Evolutionary conservation across 139 green algal species (phyloP).

Genomic region (Pseudopediastrum boryanum): DNA sequence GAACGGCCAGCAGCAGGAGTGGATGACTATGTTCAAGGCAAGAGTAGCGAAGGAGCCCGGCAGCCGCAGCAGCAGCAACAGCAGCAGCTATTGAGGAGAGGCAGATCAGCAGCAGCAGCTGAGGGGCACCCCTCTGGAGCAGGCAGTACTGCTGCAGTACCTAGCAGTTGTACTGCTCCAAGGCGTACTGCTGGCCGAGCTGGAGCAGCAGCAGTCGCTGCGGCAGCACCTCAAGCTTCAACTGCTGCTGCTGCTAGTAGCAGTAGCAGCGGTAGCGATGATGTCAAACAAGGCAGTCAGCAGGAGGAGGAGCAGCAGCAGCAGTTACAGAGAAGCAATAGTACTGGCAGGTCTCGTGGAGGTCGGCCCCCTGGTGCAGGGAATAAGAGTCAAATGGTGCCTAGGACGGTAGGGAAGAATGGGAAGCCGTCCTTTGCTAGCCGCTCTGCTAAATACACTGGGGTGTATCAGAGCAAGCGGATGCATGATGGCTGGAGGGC

Average conservation of each 20-base stretch:
- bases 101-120: not conserved
- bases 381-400: constrained; percentile 24
- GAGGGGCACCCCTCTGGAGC: not conserved
- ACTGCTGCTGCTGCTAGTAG: no score
- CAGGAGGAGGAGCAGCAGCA: not conserved
- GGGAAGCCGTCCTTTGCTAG: not conserved
- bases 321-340: not conserved
- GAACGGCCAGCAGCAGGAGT: not conserved
- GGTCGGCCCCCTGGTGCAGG: constrained; percentile 14
- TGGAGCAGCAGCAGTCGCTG: not conserved
- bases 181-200: not conserved
- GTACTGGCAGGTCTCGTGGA: not conserved
- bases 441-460: constrained; percentile 9
- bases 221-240: not conserved
- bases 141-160: not conserved
- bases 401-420: not conserved
- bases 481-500: constrained; percentile 14
- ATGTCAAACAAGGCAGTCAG: not conserved
- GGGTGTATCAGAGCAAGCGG: constrained; percentile 23
- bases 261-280: not conserved
- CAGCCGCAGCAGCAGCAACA: no score
- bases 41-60: not conserved
- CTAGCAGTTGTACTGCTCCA: not conserved
- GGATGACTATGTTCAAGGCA: not conserved
- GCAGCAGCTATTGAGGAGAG: not conserved